Base-by-base conservation (phyloP, 495 filamentous ascomycete genomes). In the Aspergillus egyptiacus region DNA sequence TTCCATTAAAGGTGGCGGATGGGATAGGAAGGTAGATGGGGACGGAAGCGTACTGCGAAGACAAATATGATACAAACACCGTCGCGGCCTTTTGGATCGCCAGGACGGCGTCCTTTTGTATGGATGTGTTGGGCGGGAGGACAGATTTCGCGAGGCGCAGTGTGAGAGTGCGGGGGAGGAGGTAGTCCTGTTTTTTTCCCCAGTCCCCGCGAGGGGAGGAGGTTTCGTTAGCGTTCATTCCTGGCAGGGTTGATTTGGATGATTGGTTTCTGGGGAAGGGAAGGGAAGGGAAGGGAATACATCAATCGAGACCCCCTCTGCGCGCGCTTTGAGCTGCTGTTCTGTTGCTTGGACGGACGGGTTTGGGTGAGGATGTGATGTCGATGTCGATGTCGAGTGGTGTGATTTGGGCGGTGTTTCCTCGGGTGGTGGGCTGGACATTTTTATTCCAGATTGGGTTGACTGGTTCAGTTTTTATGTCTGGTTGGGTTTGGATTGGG, bases 31-130 rank as follows among this genome's bases (percentile, higher is more conserved):
- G 27, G 50, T 24, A 28, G n/a, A 49, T n/a, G n/a, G 50, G 34
- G 23, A 25, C n/a, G 19, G 19, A 31, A 35, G 49, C 84, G 46
- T 83, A 97, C 91, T 84, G 77, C 51, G 83, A 79, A 33, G 87
- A 84, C 22, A 98, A 69, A 64, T 96, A 91, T 61, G 81, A 96
- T 24, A 97, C 82, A 63, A 98, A 98, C 0, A 98, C 89, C 2
- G 89, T 95, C 3, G 91, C 89, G 46, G 86, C 85, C 72, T 97
- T 96, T 53, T 85, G 86, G 64, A 98, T 81, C 0, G 94, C 93
- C 22, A 93, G 61, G 30, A 96, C 78, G 3, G 93, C 93, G 67
- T 96, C 91, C 53, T 90, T 95, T 57, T 95, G 88, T 42, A 98
- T 87, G 53, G 89, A 86, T 1, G 93, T 96, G 61, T 96, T 95